Conservation (phyloP, 768 basidiomycete genomes). For the Obba rivulosa region DNA sequence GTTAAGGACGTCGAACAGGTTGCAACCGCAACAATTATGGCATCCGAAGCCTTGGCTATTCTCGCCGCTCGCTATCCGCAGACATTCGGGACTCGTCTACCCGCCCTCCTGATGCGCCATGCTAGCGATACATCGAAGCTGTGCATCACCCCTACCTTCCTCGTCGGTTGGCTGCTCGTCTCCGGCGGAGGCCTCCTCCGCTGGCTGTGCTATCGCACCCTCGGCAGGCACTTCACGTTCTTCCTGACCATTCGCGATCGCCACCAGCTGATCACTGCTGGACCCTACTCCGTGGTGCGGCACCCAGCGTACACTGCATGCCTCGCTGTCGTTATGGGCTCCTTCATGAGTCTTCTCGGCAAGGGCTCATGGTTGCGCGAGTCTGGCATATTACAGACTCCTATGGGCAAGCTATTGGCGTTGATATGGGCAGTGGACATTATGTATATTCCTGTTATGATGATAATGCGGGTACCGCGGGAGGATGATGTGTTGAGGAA, state of each 20-base stretch:
- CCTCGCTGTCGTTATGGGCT: slow-evolving; percentile 7
- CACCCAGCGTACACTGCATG: slow-evolving; percentile 23
- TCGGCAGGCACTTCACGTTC: slow-evolving; percentile 25
- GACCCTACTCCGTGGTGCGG: slow-evolving; percentile 25
- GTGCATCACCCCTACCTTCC: slow-evolving; percentile 9
- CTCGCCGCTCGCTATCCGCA: no score
- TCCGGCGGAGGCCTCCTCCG: slow-evolving; percentile 10
- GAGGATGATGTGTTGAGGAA: slow-evolving; percentile 4
- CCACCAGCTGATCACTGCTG: slow-evolving; percentile 22
- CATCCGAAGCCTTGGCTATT: no score
- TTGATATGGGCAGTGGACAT: no score
- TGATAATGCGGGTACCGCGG: neutral
- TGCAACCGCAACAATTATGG: no score
- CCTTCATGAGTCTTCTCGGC: slow-evolving; percentile 3
- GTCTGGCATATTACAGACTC: neutral
- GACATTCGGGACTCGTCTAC: no score
- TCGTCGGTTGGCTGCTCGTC: slow-evolving; percentile 8
- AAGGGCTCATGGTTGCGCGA: slow-evolving; percentile 15
- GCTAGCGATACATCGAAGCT: neutral
- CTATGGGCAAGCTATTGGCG: neutral
- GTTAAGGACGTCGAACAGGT: no score
- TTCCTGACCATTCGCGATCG: slow-evolving; percentile 19
- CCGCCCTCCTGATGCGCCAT: neutral
- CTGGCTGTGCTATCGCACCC: slow-evolving; percentile 17
- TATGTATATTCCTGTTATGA: no score